Percentiles rank a stretch among this genome's conserved stretches.
These are phyloP conservation scores for Larix kaempferi DNA, from an alignment of 75 land plant genomes.

Conservation along the genomic window DNA sequence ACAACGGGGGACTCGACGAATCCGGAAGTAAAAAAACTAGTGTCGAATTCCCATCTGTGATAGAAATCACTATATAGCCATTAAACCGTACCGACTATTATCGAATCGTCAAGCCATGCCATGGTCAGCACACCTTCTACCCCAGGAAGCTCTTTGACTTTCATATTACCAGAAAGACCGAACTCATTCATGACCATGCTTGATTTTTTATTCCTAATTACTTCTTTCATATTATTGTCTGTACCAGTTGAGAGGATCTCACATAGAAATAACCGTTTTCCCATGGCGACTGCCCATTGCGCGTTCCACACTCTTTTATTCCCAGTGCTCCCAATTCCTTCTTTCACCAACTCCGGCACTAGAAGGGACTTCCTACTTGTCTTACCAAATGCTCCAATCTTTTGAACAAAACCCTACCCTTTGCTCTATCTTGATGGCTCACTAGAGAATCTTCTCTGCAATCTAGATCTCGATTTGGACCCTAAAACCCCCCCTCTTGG, in stretches of 20 bases:
- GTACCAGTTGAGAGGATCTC: slow-evolving; percentile 35
- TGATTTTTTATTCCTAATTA: slow-evolving; percentile 4
- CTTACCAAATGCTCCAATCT: slow-evolving; percentile 20
- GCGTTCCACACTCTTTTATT: slow-evolving; percentile 13
- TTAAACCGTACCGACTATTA: slow-evolving; percentile 63
- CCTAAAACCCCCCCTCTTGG: neutral
- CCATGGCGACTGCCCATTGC: slow-evolving; percentile 41
- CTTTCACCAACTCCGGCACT: neutral
- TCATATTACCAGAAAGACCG: slow-evolving; percentile 19
- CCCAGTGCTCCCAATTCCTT: neutral
- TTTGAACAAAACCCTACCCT: slow-evolving; percentile 21
- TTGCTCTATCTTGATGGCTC: neutral
- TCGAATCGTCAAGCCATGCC: slow-evolving; percentile 78
- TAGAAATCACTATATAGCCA: slow-evolving; percentile 55
- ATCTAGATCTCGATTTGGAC: neutral
- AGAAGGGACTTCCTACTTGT: slow-evolving; percentile 14
- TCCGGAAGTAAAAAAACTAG: slow-evolving; percentile 73
- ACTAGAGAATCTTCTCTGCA: neutral
- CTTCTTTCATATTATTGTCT: slow-evolving; percentile 3
- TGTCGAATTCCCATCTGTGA: slow-evolving; percentile 38
- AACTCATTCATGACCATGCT: slow-evolving; percentile 5
- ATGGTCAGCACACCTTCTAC: slow-evolving; percentile 61
- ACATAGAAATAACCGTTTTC: slow-evolving; percentile 55
- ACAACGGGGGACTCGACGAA: slow-evolving; percentile 37
- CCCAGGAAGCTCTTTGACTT: slow-evolving; percentile 58